Conservation (phyloP, 495 filamentous ascomycete species). For the Thozetella sp. region DNA sequence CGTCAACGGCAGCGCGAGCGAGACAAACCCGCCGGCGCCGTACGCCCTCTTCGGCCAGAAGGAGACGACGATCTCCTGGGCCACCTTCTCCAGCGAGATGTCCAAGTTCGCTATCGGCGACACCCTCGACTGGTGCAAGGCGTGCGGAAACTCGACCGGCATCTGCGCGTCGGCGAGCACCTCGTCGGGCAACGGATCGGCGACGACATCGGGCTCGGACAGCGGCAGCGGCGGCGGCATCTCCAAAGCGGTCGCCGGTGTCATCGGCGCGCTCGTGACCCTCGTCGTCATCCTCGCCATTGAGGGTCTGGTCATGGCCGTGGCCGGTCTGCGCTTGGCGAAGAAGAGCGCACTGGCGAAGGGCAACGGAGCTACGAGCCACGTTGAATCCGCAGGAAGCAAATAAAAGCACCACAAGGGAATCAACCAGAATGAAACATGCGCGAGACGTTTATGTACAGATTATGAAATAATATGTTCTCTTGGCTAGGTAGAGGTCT, state of each 20-base stretch:
- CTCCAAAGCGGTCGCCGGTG: constrained; percentile 52
- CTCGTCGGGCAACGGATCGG: constrained; percentile 5
- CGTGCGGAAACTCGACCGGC: constrained; percentile 63
- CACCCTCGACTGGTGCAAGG: constrained; percentile 66
- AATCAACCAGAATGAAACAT: no score
- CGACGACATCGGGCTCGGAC: constrained; percentile 6
- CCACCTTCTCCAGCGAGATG: constrained; percentile 63
- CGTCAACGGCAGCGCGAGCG: constrained; percentile 70
- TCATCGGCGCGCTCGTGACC: constrained; percentile 50
- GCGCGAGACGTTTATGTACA: no score
- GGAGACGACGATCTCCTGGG: constrained; percentile 57
- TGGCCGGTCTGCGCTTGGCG: constrained; percentile 33
- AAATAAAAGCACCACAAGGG: no score
- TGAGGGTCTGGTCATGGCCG: constrained; percentile 36
- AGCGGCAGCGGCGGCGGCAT: constrained; percentile 19
- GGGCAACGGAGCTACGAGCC: background rate
- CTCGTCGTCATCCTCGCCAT: constrained; percentile 42
- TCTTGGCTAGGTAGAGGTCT: constrained; percentile 29
- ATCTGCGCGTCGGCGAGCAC: constrained; percentile 53
- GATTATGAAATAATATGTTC: no score
- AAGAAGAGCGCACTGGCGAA: constrained; percentile 29
- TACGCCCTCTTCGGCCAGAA: constrained; percentile 71
- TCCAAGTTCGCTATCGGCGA: constrained; percentile 60
- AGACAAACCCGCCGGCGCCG: constrained; percentile 37
- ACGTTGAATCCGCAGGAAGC: background rate